phyloP scores from a whole-genome alignment of 805 yeast species.

The Candida berthetii region DNA sequence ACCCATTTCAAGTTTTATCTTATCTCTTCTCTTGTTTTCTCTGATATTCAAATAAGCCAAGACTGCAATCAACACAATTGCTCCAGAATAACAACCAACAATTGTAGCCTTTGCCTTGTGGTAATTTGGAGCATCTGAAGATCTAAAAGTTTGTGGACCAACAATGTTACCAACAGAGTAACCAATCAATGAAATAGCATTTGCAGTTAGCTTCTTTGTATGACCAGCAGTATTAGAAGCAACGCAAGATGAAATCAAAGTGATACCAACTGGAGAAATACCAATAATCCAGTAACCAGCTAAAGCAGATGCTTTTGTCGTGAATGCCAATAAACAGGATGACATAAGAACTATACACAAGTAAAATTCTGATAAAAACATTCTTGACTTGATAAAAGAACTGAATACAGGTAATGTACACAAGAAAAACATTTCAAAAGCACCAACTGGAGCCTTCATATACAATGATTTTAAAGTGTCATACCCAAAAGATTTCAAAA shows the following conservation, averaged over 20 bases:
- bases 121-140: conserved; percentile 50
- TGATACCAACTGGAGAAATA: conserved; percentile 17
- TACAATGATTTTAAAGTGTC: conserved; percentile 27
- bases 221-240: conserved; percentile 56
- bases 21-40: conserved; percentile 34
- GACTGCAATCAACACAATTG: conserved; percentile 24
- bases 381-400: background rate
- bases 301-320: conserved; percentile 18
- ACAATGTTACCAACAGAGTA: conserved; percentile 61
- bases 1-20: conserved; percentile 10
- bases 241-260: conserved; percentile 9
- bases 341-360: conserved; percentile 10
- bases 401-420: background rate
- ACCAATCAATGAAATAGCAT: conserved; percentile 51
- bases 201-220: conserved; percentile 57
- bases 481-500: conserved; percentile 30
- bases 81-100: conserved; percentile 42
- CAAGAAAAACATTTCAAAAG: conserved; percentile 19
- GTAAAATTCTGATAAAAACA: background rate
- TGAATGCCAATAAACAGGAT: conserved; percentile 31
- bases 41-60: conserved; percentile 20
- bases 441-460: conserved; percentile 32
- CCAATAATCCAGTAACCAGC: conserved; percentile 24
- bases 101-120: conserved; percentile 45
- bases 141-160: conserved; percentile 64